These are phyloP conservation scores for Sclerotinia nivalis DNA, from an alignment of 2,329 filamentous ascomycete genomes.

Conservation along the genomic window DNA sequence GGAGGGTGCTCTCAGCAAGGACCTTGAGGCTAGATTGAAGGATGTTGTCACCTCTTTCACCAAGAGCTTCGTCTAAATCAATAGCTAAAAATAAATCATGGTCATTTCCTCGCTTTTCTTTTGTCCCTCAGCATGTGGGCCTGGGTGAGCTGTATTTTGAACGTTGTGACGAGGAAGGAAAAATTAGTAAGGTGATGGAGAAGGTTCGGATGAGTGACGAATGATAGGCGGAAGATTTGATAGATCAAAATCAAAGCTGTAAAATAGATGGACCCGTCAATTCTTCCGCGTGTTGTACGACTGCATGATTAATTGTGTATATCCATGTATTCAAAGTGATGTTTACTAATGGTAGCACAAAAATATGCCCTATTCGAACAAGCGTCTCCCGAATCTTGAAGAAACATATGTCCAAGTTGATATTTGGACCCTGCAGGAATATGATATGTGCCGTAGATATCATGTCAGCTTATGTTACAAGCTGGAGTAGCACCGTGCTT, in stretches of 20 bases:
- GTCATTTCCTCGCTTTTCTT: slow-evolving; percentile 34
- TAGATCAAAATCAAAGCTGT: slow-evolving; percentile 39
- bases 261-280: slow-evolving; percentile 41
- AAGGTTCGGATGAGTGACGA: slow-evolving; percentile 25
- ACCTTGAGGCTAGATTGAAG: slow-evolving; percentile 79
- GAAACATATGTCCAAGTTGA: neutral
- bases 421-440: neutral
- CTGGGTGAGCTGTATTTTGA: slow-evolving; percentile 34
- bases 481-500: neutral
- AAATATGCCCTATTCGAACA: neutral
- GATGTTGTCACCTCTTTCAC: slow-evolving; percentile 78
- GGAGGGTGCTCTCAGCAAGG: slow-evolving; percentile 96
- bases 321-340: neutral
- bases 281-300: slow-evolving; percentile 31
- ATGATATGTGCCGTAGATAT: neutral
- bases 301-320: neutral
- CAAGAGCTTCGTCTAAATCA: slow-evolving; percentile 74
- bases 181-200: neutral
- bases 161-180: slow-evolving; percentile 2
- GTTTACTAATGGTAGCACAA: neutral
- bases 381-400: neutral
- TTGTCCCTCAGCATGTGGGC: slow-evolving; percentile 37
- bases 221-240: slow-evolving; percentile 33
- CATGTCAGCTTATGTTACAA: slow-evolving; percentile 5
- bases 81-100: slow-evolving; percentile 26